These are phyloP conservation scores for Pleurotus citrinopileatus DNA, from an alignment of 768 basidiomycete species.

Conservation along the genomic window DNA sequence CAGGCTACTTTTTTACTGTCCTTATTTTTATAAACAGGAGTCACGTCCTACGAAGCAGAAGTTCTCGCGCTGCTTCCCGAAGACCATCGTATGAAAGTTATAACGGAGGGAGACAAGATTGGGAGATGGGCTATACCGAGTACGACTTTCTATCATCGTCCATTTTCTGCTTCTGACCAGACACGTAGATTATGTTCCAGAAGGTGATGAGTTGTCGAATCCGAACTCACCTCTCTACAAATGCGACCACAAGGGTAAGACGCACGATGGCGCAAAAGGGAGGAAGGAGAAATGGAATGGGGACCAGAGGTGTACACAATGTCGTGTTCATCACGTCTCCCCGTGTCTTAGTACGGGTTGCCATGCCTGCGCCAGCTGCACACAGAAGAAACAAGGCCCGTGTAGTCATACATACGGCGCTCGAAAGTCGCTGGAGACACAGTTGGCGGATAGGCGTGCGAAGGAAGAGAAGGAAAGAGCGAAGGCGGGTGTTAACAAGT, in stretches of 20 bases:
- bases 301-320: neutral
- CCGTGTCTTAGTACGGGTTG: neutral
- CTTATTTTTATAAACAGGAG: too few relatives aligned
- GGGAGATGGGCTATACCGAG: neutral
- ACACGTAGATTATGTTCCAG: neutral
- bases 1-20: too few relatives aligned
- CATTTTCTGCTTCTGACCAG: neutral
- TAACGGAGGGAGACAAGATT: neutral
- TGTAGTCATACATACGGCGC: neutral
- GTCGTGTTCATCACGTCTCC: neutral
- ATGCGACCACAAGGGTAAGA: neutral
- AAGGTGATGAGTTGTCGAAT: neutral
- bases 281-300: neutral
- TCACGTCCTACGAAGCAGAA: neutral
- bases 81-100: neutral
- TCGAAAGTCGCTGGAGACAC: neutral
- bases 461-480: neutral
- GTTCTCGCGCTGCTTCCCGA: neutral
- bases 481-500: neutral
- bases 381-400: neutral
- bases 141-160: neutral
- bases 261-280: neutral
- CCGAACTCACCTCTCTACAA: neutral
- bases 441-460: neutral
- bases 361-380: neutral